phyloP scores from a whole-genome alignment of 306 rosid genomes.

The Luffa aegyptiaca region DNA sequence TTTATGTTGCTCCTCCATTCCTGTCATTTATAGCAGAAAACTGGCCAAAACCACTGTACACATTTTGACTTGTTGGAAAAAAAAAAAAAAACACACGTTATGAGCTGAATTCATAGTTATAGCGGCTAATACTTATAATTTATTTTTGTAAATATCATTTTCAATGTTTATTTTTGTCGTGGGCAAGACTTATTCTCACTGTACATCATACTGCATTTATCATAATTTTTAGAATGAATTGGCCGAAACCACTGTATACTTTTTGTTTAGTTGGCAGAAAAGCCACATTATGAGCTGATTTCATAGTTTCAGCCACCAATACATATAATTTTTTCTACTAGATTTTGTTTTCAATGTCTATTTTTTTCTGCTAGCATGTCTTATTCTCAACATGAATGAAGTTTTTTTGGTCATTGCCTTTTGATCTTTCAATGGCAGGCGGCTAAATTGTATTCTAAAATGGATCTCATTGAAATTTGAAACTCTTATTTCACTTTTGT shows the following conservation, averaged over 20 bases:
- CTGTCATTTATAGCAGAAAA: neutral
- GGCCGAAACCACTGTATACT: neutral
- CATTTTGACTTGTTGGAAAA: neutral
- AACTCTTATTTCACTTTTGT: neutral
- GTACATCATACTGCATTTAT: neutral
- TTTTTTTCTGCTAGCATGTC: neutral
- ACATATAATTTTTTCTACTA: neutral
- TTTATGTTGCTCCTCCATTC: neutral
- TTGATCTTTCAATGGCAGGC: neutral
- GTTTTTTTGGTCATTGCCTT: neutral
- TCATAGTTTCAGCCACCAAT: neutral
- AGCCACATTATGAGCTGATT: neutral
- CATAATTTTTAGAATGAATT: neutral
- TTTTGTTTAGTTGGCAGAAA: neutral
- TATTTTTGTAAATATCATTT: neutral
- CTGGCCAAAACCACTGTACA: neutral
- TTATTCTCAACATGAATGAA: neutral
- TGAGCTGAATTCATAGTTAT: neutral
- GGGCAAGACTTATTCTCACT: neutral
- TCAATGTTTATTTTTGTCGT: neutral
- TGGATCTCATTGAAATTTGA: neutral
- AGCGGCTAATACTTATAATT: neutral
- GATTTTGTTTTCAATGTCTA: neutral
- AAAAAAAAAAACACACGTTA: neutral
- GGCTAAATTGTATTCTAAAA: neutral